Evolutionary conservation across 2,329 filamentous ascomycete genomes (phyloP).

Genomic region (Beauveria bassiana): DNA sequence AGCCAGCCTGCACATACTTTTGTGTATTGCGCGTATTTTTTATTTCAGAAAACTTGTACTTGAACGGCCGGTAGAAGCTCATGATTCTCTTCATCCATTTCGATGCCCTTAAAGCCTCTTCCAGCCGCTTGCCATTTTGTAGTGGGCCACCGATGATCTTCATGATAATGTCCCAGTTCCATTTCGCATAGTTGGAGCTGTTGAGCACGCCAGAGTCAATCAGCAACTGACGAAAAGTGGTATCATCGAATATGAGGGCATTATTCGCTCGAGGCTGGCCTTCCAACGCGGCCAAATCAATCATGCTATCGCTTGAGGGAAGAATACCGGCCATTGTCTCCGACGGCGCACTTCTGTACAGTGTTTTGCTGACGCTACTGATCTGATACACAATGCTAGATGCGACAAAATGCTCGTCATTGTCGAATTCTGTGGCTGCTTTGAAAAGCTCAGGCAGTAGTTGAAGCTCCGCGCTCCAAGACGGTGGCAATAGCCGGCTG

Average conservation of each 20-base stretch:
- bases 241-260: conserved; percentile 46
- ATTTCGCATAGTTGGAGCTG: conserved; percentile 86
- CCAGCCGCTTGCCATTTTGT: conserved; percentile 81
- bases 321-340: conserved; percentile 29
- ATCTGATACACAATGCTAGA: conserved; percentile 95
- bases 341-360: conserved; percentile 68
- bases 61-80: conserved; percentile 94
- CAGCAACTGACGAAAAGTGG: conserved; percentile 55
- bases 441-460: conserved; percentile 79
- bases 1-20: conserved; percentile 86
- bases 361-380: conserved; percentile 88
- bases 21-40: conserved; percentile 89
- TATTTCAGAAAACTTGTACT: conserved; percentile 86
- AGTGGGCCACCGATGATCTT: conserved; percentile 89
- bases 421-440: conserved; percentile 63
- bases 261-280: conserved; percentile 47
- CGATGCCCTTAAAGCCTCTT: conserved; percentile 88
- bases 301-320: conserved; percentile 36
- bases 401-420: conserved; percentile 68
- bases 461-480: conserved; percentile 78
- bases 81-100: conserved; percentile 94
- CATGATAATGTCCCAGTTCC: conserved; percentile 93
- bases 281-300: conserved; percentile 43
- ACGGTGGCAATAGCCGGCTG: conserved; percentile 72
- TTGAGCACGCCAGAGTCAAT: conserved; percentile 80